phyloP scores from a whole-genome alignment of 805 yeast species.

The Saccharomycopsis schoenii region DNA sequence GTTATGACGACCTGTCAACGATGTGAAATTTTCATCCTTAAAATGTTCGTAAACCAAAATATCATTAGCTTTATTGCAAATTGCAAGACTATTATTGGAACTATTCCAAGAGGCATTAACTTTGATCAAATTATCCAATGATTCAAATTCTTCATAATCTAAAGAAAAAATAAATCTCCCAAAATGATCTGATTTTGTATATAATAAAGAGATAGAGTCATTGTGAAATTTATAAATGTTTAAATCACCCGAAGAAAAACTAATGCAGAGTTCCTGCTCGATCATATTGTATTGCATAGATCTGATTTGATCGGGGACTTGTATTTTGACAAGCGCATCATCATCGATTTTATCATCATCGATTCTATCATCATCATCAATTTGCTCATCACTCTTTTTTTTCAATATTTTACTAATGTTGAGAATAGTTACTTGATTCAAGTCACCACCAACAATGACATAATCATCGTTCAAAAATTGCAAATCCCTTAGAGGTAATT shows the following conservation, averaged over 20 bases:
- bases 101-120: slow-evolving; percentile 37
- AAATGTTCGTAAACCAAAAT: slow-evolving; percentile 32
- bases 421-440: slow-evolving; percentile 42
- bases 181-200: background rate
- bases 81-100: slow-evolving; percentile 48
- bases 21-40: background rate
- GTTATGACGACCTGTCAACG: slow-evolving; percentile 11
- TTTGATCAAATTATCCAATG: slow-evolving; percentile 25
- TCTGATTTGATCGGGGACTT: slow-evolving; percentile 44
- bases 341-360: background rate
- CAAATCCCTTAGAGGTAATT: slow-evolving; percentile 14
- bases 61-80: slow-evolving; percentile 45
- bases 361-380: background rate
- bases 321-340: slow-evolving; percentile 25
- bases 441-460: slow-evolving; percentile 58
- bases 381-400: background rate
- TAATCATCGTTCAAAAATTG: slow-evolving; percentile 4
- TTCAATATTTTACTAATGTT: background rate
- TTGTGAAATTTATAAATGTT: slow-evolving; percentile 34
- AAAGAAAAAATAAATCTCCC: background rate
- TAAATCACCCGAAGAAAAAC: slow-evolving; percentile 51
- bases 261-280: slow-evolving; percentile 47
- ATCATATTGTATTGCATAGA: slow-evolving; percentile 46
- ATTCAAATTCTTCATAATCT: slow-evolving; percentile 18
- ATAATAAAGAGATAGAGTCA: background rate